These are phyloP conservation scores for Mortierella sp. DNA, from an alignment of 371 early-diverging fungal genomes.

Conservation along the genomic window DNA sequence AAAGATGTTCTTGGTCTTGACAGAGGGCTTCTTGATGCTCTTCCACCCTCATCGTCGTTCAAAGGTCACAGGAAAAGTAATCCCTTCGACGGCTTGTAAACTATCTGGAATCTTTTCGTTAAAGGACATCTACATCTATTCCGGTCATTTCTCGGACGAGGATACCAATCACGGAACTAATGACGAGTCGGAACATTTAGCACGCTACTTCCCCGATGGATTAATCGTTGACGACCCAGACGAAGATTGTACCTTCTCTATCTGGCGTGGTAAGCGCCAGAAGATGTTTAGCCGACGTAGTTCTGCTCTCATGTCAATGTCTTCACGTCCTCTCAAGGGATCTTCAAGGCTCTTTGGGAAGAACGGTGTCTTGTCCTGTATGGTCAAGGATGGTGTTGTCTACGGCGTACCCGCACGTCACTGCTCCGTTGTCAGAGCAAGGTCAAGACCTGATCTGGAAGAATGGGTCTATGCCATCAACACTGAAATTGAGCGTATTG, in stretches of 20 bases:
- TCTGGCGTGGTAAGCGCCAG: slow-evolving; percentile 65
- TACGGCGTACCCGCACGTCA: slow-evolving; percentile 37
- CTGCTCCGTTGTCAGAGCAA: slow-evolving; percentile 40
- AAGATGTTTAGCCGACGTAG: slow-evolving; percentile 57
- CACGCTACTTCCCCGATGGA: slow-evolving; percentile 65
- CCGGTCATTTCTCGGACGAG: slow-evolving; percentile 61
- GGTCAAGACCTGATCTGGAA: slow-evolving; percentile 52
- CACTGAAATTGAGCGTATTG: slow-evolving; percentile 53
- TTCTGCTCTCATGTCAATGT: slow-evolving; percentile 26
- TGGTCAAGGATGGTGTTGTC: slow-evolving; percentile 50
- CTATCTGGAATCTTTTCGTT: slow-evolving; percentile 61
- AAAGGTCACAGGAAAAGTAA: slow-evolving; percentile 41
- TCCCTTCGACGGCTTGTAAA: slow-evolving; percentile 54
- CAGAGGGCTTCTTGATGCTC: slow-evolving; percentile 63
- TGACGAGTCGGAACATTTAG: slow-evolving; percentile 50
- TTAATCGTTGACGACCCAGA: slow-evolving; percentile 62
- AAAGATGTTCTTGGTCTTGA: slow-evolving; percentile 64
- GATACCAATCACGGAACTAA: slow-evolving; percentile 44
- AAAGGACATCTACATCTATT: slow-evolving; percentile 67
- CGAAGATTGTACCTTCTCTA: slow-evolving; percentile 66
- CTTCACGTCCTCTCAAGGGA: slow-evolving; percentile 20
- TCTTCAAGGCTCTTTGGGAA: slow-evolving; percentile 41
- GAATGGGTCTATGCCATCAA: slow-evolving; percentile 59
- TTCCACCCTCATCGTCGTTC: slow-evolving; percentile 62
- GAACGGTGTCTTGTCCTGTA: slow-evolving; percentile 29